These are phyloP conservation scores for Miscanthus sacchariflorus DNA, from an alignment of 202 grass and related monocot species.

Conservation along the genomic window DNA sequence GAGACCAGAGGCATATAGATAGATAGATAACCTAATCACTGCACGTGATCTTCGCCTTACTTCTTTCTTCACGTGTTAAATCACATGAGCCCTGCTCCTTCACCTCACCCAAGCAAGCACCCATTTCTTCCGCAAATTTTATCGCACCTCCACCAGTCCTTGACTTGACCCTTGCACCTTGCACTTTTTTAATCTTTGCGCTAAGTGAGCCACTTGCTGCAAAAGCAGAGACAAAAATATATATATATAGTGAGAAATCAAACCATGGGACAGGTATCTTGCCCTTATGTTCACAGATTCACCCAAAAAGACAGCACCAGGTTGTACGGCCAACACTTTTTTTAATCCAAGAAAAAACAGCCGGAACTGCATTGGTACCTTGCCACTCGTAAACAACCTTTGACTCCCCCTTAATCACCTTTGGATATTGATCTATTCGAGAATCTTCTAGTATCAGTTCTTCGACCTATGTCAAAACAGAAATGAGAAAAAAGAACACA, in stretches of 20 bases:
- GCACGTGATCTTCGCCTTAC: neutral
- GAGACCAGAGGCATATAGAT: neutral
- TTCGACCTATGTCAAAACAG: slow-evolving; percentile 72
- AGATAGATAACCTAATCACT: slow-evolving; percentile 1
- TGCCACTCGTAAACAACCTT: slow-evolving; percentile 93
- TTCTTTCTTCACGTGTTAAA: slow-evolving; percentile 18
- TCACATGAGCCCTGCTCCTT: slow-evolving; percentile 14
- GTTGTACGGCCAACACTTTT: neutral
- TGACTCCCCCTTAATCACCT: slow-evolving; percentile 87
- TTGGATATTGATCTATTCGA: slow-evolving; percentile 88
- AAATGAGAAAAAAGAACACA: slow-evolving; percentile 10
- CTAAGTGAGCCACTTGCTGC: slow-evolving; percentile 68
- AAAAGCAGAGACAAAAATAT: neutral
- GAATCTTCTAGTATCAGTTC: slow-evolving; percentile 90
- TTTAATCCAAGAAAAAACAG: neutral
- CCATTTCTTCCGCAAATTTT: slow-evolving; percentile 34
- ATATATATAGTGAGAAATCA: neutral
- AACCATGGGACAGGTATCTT: neutral
- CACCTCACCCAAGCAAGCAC: slow-evolving; percentile 7
- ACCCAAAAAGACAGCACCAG: neutral
- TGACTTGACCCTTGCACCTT: slow-evolving; percentile 40
- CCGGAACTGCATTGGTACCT: slow-evolving; percentile 55
- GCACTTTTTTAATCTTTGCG: slow-evolving; percentile 64
- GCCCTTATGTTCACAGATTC: neutral
- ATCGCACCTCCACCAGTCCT: slow-evolving; percentile 26